Conservation (phyloP, 2,329 filamentous ascomycete genomes). For the Talaromyces funiculosus region DNA sequence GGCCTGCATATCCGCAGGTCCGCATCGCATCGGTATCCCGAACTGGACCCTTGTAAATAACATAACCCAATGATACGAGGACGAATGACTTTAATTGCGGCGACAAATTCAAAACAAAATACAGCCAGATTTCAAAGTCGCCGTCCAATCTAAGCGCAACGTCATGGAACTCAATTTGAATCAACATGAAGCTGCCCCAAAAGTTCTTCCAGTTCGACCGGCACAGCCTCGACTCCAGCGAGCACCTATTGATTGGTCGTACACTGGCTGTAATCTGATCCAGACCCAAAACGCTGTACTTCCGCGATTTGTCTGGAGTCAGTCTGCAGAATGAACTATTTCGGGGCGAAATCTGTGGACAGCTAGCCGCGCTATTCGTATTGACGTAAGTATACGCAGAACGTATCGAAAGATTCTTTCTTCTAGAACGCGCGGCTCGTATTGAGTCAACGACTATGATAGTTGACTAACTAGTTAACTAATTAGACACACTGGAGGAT, state of each 20-base stretch:
- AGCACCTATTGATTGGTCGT: background rate
- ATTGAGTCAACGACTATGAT: no score
- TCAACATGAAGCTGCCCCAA: background rate
- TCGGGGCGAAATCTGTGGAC: background rate
- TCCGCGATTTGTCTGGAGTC: background rate
- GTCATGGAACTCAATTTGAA: background rate
- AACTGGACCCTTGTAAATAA: background rate
- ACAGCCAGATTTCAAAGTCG: background rate
- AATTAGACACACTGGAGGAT: background rate
- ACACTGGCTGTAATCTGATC: background rate
- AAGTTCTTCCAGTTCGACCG: no score
- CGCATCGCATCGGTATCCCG: background rate
- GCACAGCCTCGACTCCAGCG: background rate
- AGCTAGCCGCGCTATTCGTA: background rate
- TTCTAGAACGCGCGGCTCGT: constrained; percentile 3
- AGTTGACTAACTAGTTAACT: no score
- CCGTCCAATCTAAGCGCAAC: background rate
- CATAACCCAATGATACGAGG: background rate
- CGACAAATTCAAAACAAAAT: background rate
- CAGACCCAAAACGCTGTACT: background rate
- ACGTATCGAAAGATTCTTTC: background rate
- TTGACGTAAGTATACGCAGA: background rate
- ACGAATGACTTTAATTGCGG: background rate
- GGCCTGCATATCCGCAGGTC: background rate
- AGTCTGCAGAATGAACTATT: background rate